Percentiles rank a stretch among this genome's conserved stretches.
Evolutionary conservation across 208 protist species (phyloP).

Genomic region (Blastocrithidia nonstop): DNA sequence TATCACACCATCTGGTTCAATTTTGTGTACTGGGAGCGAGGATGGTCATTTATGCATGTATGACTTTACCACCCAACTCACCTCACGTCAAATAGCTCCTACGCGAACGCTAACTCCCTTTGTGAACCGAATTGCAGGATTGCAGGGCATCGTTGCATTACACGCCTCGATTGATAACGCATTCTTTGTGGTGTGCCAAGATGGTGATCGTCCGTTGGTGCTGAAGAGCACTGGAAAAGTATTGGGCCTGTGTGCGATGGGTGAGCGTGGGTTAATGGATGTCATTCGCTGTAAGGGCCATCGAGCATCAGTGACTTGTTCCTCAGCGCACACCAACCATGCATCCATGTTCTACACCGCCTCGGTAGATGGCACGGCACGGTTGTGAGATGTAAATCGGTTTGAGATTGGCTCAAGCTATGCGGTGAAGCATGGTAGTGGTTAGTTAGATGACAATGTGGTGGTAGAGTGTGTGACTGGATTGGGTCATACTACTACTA

Average conservation of each 20-base stretch:
- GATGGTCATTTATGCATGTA: conserved; percentile 67
- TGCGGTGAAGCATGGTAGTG: conserved; percentile 56
- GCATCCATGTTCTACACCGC: conserved; percentile 33
- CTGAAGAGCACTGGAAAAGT: conserved; percentile 22
- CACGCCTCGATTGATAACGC: conserved; percentile 19
- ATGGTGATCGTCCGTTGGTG: conserved; percentile 54
- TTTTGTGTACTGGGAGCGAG: conserved; percentile 46
- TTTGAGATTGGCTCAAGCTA: conserved; percentile 34
- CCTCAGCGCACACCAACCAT: conserved; percentile 16
- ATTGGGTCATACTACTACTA: neutral
- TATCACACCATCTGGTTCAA: conserved; percentile 23
- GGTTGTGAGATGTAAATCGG: conserved; percentile 28
- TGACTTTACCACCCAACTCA: conserved; percentile 33
- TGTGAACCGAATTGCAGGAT: conserved; percentile 58
- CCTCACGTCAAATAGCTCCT: conserved; percentile 18
- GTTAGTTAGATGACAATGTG: conserved; percentile 51
- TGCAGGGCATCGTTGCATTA: conserved; percentile 54
- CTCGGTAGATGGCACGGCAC: conserved; percentile 51
- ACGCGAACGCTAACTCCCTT: conserved; percentile 68
- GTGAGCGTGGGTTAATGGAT: conserved; percentile 52
- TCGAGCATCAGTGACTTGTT: conserved; percentile 44
- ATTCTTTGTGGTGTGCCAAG: conserved; percentile 65
- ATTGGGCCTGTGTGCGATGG: conserved; percentile 55
- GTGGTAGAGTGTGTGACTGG: conserved; percentile 44
- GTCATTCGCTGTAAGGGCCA: conserved; percentile 63